These are phyloP conservation scores for Prosopis cineraria DNA, from an alignment of 306 rosid genomes.

Conservation along the genomic window DNA sequence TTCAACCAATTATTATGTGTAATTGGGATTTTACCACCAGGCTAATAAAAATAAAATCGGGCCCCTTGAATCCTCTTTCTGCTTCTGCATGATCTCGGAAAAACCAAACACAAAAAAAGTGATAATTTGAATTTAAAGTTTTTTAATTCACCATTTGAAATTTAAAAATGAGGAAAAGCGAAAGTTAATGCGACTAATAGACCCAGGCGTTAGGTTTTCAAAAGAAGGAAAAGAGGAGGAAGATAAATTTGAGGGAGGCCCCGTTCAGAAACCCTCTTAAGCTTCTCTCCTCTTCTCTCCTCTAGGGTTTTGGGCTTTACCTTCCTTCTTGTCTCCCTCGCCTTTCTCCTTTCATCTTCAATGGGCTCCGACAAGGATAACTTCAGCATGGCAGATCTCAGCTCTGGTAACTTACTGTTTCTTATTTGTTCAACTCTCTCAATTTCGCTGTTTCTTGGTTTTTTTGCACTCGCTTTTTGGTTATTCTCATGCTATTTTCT, in stretches of 20 bases:
- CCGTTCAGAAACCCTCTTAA: constrained; percentile 33
- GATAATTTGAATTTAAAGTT: not conserved
- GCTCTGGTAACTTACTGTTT: constrained; percentile 47
- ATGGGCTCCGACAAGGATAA: constrained; percentile 74
- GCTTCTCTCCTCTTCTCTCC: constrained; percentile 1
- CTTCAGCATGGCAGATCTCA: constrained; percentile 80
- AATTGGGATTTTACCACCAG: not conserved
- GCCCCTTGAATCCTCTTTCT: not conserved
- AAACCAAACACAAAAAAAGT: not conserved
- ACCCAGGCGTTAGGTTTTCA: constrained; percentile 7
- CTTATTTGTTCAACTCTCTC: not conserved
- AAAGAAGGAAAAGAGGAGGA: constrained; percentile 35
- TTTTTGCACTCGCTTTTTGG: not conserved
- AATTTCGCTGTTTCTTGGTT: not conserved
- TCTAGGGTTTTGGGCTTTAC: constrained; percentile 80
- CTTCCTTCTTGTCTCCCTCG: not conserved
- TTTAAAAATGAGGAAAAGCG: not conserved
- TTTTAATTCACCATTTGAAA: not conserved
- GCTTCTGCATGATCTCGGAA: not conserved
- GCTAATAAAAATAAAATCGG: not conserved
- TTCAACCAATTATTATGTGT: not conserved
- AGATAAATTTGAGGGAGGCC: constrained; percentile 46
- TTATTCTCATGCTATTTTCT: not conserved
- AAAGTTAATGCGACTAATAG: constrained; percentile 31
- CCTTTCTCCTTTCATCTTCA: not conserved